phyloP scores from a whole-genome alignment of 2,329 filamentous ascomycete species.

The Colletotrichum simmondsii region DNA sequence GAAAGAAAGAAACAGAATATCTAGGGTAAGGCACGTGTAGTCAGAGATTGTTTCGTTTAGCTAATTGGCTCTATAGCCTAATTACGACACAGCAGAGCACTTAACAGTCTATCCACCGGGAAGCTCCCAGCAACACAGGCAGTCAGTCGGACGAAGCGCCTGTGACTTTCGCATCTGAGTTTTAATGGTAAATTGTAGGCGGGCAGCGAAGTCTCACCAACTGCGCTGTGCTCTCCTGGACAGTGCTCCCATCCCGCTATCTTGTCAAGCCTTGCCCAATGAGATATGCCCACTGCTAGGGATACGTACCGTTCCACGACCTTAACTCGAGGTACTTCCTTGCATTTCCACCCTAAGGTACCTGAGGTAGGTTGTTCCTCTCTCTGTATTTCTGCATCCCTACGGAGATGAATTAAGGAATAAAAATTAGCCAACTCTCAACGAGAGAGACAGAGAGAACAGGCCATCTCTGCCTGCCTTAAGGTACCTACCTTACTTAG shows the following conservation, averaged over 20 bases:
- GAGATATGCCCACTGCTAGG: background rate
- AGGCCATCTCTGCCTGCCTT: constrained; percentile 20
- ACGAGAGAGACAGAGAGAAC: background rate
- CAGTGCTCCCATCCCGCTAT: constrained; percentile 1
- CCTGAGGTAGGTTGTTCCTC: background rate
- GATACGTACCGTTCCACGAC: background rate
- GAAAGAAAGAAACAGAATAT: background rate
- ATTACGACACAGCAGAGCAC: background rate
- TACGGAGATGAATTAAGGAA: too few relatives aligned
- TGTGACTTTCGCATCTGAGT: background rate
- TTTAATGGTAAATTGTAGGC: background rate
- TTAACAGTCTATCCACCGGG: background rate
- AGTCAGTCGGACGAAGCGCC: background rate
- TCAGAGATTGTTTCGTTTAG: constrained; percentile 9
- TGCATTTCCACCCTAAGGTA: background rate
- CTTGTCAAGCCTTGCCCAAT: background rate
- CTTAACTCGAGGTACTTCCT: constrained; percentile 25
- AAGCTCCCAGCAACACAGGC: background rate
- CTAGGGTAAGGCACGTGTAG: background rate
- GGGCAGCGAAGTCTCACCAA: constrained; percentile 7
- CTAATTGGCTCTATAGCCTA: background rate
- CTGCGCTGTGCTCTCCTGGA: constrained; percentile 27
- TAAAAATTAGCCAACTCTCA: constrained; percentile 10
- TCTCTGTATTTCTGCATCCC: background rate
- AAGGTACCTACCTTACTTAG: too few relatives aligned